Percentiles rank a stretch among this genome's conserved stretches.
Conservation (phyloP, 2,329 filamentous ascomycete genomes). For the Aspergillus quadricinctus region DNA sequence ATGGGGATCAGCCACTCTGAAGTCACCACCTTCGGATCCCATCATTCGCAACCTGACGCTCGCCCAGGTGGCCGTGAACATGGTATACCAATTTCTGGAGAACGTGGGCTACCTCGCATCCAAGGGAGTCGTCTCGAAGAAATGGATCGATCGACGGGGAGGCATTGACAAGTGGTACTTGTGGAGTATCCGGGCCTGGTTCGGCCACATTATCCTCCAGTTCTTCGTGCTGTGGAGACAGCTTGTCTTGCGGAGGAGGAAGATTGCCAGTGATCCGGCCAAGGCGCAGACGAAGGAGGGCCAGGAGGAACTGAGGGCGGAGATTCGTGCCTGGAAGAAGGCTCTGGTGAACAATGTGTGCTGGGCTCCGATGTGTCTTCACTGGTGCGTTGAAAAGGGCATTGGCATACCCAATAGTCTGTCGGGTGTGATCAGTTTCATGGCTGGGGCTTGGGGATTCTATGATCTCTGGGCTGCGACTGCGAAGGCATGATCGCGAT, state of each 20-base stretch:
- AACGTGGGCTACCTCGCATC: slow-evolving; percentile 73
- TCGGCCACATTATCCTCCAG: slow-evolving; percentile 71
- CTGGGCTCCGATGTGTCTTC: slow-evolving; percentile 77
- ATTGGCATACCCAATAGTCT: slow-evolving; percentile 53
- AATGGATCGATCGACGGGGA: slow-evolving; percentile 38
- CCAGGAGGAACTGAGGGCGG: slow-evolving; percentile 25
- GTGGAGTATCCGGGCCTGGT: slow-evolving; percentile 78
- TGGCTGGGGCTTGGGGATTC: slow-evolving; percentile 45
- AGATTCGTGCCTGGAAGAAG: slow-evolving; percentile 58
- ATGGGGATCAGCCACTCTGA: slow-evolving; percentile 64
- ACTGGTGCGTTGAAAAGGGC: slow-evolving; percentile 72
- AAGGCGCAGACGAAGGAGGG: slow-evolving; percentile 23
- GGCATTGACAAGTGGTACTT: slow-evolving; percentile 59
- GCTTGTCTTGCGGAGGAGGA: slow-evolving; percentile 29
- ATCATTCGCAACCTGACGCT: slow-evolving; percentile 55
- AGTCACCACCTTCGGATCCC: slow-evolving; percentile 39
- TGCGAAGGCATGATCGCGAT: slow-evolving; percentile 14
- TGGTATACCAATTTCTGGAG: slow-evolving; percentile 73
- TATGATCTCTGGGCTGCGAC: slow-evolving; percentile 44
- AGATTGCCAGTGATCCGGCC: slow-evolving; percentile 20
- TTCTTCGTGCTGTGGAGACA: slow-evolving; percentile 59
- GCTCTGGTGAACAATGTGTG: slow-evolving; percentile 62
- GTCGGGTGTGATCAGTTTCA: slow-evolving; percentile 56
- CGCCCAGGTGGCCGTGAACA: slow-evolving; percentile 63
- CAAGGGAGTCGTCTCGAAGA: slow-evolving; percentile 62